These are phyloP conservation scores for Ophidiomyces ophidiicola DNA, from an alignment of 2,329 filamentous ascomycete genomes.

Conservation along the genomic window DNA sequence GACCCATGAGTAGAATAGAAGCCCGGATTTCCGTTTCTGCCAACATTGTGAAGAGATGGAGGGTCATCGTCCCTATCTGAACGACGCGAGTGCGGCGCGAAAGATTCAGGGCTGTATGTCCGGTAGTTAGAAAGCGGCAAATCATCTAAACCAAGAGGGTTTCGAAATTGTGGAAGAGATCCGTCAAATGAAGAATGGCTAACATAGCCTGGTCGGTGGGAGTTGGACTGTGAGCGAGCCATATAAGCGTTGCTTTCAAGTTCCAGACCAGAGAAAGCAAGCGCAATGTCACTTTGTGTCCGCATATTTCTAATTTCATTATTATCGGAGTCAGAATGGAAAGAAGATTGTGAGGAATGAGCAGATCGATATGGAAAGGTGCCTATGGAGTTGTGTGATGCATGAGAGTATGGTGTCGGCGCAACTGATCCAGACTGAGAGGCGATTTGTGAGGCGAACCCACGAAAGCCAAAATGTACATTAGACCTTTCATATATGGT, in stretches of 20 bases:
- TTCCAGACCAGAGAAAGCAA: slow-evolving; percentile 24
- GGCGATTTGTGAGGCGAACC: background rate
- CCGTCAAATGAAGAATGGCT: slow-evolving; percentile 35
- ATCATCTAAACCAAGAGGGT: slow-evolving; percentile 23
- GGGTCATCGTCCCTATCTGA: slow-evolving; percentile 35
- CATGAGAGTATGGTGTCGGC: slow-evolving; percentile 20
- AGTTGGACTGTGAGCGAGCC: slow-evolving; percentile 21
- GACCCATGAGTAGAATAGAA: slow-evolving; percentile 38
- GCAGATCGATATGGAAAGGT: slow-evolving; percentile 24
- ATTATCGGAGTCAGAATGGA: slow-evolving; percentile 29
- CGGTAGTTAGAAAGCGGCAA: slow-evolving; percentile 18
- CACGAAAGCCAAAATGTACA: background rate
- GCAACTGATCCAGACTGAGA: slow-evolving; percentile 14
- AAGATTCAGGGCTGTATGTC: slow-evolving; percentile 21
- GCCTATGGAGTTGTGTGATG: slow-evolving; percentile 27
- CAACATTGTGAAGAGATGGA: slow-evolving; percentile 35
- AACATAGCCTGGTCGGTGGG: slow-evolving; percentile 23
- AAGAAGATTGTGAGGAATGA: slow-evolving; percentile 30
- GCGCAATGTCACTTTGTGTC: slow-evolving; percentile 23
- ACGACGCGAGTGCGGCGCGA: slow-evolving; percentile 30
- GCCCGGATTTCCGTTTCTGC: slow-evolving; percentile 34
- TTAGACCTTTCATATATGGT: background rate
- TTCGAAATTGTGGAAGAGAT: slow-evolving; percentile 36
- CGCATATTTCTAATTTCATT: slow-evolving; percentile 23
- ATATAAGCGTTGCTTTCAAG: slow-evolving; percentile 1